Percentiles rank a stretch among this genome's conserved stretches.
These are phyloP conservation scores for Fimicolochytrium jonesii DNA, from an alignment of 192 early-diverging fungal species.

Conservation along the genomic window DNA sequence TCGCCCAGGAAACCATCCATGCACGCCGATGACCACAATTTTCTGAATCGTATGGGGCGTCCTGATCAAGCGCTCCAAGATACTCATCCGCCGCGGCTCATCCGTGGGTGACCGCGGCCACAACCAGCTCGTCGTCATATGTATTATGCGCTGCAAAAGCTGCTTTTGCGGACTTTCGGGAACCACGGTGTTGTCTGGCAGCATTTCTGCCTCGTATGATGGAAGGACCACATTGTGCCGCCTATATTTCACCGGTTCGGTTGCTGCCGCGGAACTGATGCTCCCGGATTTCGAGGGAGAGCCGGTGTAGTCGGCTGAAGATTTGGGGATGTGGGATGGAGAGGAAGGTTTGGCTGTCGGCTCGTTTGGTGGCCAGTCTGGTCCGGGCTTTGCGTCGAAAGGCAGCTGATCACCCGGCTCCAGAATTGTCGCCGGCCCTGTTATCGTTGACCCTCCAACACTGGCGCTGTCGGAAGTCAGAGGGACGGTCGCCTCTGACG, in stretches of 20 bases:
- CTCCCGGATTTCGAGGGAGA: no score
- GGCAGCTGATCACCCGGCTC: no score
- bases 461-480: no score
- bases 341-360: no score
- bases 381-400: no score
- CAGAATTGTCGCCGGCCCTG: no score
- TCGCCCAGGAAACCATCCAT: slow-evolving; percentile 85
- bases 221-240: slow-evolving; percentile 30
- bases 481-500: no score
- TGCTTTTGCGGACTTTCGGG: slow-evolving; percentile 15
- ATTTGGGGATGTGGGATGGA: no score
- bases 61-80: slow-evolving; percentile 22
- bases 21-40: slow-evolving; percentile 77
- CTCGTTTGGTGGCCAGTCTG: no score
- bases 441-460: no score
- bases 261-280: background rate
- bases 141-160: slow-evolving; percentile 13
- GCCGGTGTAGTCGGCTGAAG: no score
- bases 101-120: background rate
- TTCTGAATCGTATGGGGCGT: slow-evolving; percentile 43
- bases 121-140: slow-evolving; percentile 10
- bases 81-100: background rate
- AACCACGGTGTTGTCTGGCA: slow-evolving; percentile 30
- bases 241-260: slow-evolving; percentile 14
- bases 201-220: slow-evolving; percentile 30